Conservation (phyloP, 352 stramenopile species). For the Phytophthora capsici region DNA sequence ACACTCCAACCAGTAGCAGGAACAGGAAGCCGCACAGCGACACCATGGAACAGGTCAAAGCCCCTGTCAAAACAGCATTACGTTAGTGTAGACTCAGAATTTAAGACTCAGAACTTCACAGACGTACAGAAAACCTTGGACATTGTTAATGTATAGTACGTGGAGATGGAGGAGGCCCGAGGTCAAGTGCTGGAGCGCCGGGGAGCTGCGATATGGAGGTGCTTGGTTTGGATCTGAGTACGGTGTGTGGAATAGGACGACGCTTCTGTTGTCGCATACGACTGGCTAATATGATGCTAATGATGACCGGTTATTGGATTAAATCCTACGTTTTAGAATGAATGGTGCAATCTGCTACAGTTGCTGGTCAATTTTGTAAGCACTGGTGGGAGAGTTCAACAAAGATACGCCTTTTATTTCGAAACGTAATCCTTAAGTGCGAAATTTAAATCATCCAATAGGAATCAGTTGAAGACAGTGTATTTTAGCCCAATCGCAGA, state of each 20-base stretch:
- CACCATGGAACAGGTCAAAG: slow-evolving; percentile 78
- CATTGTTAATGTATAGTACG: slow-evolving; percentile 24
- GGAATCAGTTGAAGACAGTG: slow-evolving; percentile 25
- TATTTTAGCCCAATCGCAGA: slow-evolving; percentile 8
- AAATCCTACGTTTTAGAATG: neutral
- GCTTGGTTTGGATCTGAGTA: slow-evolving; percentile 31
- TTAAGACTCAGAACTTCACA: neutral
- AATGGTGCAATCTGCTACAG: neutral
- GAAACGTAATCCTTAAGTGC: neutral
- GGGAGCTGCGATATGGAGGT: slow-evolving; percentile 15
- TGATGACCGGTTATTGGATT: slow-evolving; percentile 8
- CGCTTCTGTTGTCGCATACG: neutral
- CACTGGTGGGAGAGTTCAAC: slow-evolving; percentile 12
- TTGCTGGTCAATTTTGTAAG: slow-evolving; percentile 6
- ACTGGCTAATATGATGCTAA: slow-evolving; percentile 17
- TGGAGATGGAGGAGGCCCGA: neutral
- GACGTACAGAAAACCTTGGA: slow-evolving; percentile 48
- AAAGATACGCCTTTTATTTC: slow-evolving; percentile 20
- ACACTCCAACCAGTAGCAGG: slow-evolving; percentile 62
- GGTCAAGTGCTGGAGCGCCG: slow-evolving; percentile 17
- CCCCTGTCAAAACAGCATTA: slow-evolving; percentile 36
- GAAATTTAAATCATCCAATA: slow-evolving; percentile 27
- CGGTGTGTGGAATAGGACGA: slow-evolving; percentile 39
- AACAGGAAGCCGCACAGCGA: slow-evolving; percentile 82
- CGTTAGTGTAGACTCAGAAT: neutral